These are phyloP conservation scores for Sarocladiaceae sp. DNA, from an alignment of 2,329 filamentous ascomycete species.

Conservation along the genomic window DNA sequence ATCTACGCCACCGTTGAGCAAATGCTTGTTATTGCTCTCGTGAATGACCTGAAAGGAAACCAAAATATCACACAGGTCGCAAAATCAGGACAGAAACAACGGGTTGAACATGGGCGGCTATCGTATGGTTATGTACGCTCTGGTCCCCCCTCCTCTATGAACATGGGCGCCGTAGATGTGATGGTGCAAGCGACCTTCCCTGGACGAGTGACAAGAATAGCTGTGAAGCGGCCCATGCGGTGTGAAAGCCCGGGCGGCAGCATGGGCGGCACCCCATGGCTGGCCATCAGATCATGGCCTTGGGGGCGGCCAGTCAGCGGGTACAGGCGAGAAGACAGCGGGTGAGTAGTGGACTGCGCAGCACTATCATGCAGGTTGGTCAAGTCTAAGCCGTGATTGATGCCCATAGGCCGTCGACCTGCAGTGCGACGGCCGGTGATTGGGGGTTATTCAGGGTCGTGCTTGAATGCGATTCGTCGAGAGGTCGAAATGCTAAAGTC, in stretches of 20 bases:
- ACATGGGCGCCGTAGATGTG: conserved; percentile 1
- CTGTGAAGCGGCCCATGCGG: conserved; percentile 5
- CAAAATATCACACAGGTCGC: conserved; percentile 27
- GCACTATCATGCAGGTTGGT: conserved; percentile 3
- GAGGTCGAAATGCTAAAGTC: not conserved
- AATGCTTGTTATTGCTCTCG: conserved; percentile 14
- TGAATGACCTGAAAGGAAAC: conserved; percentile 21
- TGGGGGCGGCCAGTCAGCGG: not conserved
- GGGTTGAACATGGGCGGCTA: conserved; percentile 37
- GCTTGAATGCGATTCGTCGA: conserved; percentile 6
- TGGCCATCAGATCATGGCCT: not conserved
- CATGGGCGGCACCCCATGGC: not conserved
- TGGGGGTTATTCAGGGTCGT: conserved; percentile 4
- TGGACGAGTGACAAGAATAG: conserved; percentile 8
- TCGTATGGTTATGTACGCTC: conserved; percentile 43
- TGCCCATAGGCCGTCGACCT: not conserved
- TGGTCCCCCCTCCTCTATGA: not conserved
- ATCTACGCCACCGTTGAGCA: conserved; percentile 20
- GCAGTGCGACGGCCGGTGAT: conserved; percentile 6
- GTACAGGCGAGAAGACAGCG: not conserved
- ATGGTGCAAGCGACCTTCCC: conserved; percentile 10
- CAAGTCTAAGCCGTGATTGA: not conserved
- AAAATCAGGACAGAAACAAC: conserved; percentile 35
- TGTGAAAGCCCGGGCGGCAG: conserved; percentile 1
- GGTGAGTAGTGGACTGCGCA: not conserved